Evolutionary conservation across 2,329 filamentous ascomycete species (phyloP).

Genomic region (Apiospora kogelbergensis): DNA sequence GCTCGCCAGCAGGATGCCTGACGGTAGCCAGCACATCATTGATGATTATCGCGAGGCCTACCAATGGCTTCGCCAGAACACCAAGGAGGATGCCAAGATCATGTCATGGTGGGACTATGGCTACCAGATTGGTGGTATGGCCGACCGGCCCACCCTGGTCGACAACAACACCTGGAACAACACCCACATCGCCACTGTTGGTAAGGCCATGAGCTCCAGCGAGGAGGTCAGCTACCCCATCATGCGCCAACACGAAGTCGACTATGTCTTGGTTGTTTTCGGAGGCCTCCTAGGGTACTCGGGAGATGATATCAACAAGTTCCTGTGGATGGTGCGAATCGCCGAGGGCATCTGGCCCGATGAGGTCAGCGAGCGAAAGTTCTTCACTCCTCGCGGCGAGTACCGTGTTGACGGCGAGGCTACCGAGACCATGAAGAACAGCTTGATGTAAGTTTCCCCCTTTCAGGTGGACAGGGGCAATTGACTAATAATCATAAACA

Average conservation of each 20-base stretch:
- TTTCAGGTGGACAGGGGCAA: background rate
- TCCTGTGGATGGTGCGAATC: constrained; percentile 99
- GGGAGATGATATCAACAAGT: constrained; percentile 99
- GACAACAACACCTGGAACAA: constrained; percentile 99
- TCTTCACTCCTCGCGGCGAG: constrained; percentile 91
- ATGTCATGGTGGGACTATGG: constrained; percentile 99
- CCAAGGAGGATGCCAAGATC: constrained; percentile 89
- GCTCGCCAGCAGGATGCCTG: constrained; percentile 84
- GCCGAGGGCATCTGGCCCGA: constrained; percentile 99
- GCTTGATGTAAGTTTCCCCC: constrained; percentile 76
- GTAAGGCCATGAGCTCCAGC: constrained; percentile 96
- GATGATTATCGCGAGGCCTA: constrained; percentile 99
- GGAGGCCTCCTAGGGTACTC: constrained; percentile 95
- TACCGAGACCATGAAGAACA: constrained; percentile 97
- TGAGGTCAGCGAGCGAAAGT: constrained; percentile 94
- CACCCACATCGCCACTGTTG: constrained; percentile 97
- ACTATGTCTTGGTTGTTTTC: constrained; percentile 98
- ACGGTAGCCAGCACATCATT: constrained; percentile 97
- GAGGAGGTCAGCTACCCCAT: constrained; percentile 99
- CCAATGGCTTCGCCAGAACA: constrained; percentile 99
- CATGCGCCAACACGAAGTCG: constrained; percentile 96
- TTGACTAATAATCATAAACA: constrained; percentile 40
- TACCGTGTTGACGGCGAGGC: constrained; percentile 93
- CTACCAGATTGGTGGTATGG: constrained; percentile 99
- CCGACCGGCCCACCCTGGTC: constrained; percentile 91